phyloP scores from a whole-genome alignment of 2,329 filamentous ascomycete genomes.

The Fusarium buxicola region DNA sequence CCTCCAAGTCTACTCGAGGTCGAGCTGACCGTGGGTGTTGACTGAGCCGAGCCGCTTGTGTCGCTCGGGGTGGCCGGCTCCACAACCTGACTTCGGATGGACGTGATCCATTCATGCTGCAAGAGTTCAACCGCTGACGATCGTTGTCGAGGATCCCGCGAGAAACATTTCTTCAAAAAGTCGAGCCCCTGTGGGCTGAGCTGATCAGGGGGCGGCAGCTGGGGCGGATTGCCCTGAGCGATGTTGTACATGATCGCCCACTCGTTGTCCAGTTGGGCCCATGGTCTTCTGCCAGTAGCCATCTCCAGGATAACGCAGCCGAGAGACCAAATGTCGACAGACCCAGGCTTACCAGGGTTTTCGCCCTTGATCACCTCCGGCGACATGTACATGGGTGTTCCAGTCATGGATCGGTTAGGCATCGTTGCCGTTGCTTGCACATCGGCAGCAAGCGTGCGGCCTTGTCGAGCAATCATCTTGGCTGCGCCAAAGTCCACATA shows the following conservation, averaged over 20 bases:
- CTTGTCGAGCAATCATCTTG: constrained; percentile 95
- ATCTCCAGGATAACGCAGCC: constrained; percentile 98
- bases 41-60: constrained; percentile 56
- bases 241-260: constrained; percentile 99
- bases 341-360: constrained; percentile 80
- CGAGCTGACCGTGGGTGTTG: constrained; percentile 49
- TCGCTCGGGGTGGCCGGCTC: constrained; percentile 74
- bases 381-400: constrained; percentile 99
- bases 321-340: constrained; percentile 95
- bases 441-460: constrained; percentile 80
- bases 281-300: constrained; percentile 93
- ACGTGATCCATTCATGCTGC: constrained; percentile 91
- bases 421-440: constrained; percentile 68
- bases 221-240: constrained; percentile 92
- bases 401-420: constrained; percentile 92
- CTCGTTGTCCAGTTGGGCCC: constrained; percentile 97
- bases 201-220: constrained; percentile 84
- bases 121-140: constrained; percentile 88
- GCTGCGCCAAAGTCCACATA: constrained; percentile 99
- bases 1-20: constrained; percentile 48
- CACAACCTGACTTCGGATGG: constrained; percentile 72
- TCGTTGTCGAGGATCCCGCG: constrained; percentile 81
- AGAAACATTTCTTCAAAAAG: constrained; percentile 88
- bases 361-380: constrained; percentile 97
- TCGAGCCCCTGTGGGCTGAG: constrained; percentile 87